phyloP scores from a whole-genome alignment of 352 stramenopile species.

The Nothophytophthora sp. region DNA sequence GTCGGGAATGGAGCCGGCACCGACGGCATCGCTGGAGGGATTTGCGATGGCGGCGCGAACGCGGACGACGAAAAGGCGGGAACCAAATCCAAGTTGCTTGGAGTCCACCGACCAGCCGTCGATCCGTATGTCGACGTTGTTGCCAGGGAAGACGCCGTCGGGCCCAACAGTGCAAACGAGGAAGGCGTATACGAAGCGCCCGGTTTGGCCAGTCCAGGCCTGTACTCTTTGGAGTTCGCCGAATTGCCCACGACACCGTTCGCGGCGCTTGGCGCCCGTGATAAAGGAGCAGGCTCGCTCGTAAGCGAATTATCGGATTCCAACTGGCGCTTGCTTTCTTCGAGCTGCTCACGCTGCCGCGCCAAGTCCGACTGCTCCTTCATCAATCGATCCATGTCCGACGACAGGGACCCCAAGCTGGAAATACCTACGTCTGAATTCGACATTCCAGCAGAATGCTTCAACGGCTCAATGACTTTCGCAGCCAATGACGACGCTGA shows the following conservation, averaged over 20 bases:
- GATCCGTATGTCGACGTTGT: constrained; percentile 9
- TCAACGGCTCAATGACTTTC: constrained; percentile 42
- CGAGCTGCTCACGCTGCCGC: constrained; percentile 53
- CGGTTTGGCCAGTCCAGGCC: constrained; percentile 14
- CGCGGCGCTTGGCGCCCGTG: constrained; percentile 3
- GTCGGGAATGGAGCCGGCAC: constrained; percentile 20
- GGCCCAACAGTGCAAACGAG: constrained; percentile 20
- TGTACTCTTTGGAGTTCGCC: constrained; percentile 21
- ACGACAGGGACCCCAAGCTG: constrained; percentile 24
- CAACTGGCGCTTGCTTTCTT: constrained; percentile 70
- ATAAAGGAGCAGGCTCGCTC: constrained; percentile 2
- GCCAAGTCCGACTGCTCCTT: constrained; percentile 75
- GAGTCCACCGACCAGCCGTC: constrained; percentile 22
- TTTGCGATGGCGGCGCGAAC: constrained; percentile 16
- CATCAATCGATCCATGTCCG: constrained; percentile 60
- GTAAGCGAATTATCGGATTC: constrained; percentile 28
- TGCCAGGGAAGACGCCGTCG: not conserved
- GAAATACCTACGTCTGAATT: constrained; percentile 3
- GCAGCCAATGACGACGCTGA: constrained; percentile 30
- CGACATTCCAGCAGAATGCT: constrained; percentile 8
- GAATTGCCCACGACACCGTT: constrained; percentile 5
- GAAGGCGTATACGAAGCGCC: constrained; percentile 21
- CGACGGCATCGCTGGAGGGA: constrained; percentile 9
- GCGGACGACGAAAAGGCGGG: constrained; percentile 28
- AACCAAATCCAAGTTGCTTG: constrained; percentile 30